phyloP scores from a whole-genome alignment of 1,284 basidiomycete species.

The Puccinia sorghi region DNA sequence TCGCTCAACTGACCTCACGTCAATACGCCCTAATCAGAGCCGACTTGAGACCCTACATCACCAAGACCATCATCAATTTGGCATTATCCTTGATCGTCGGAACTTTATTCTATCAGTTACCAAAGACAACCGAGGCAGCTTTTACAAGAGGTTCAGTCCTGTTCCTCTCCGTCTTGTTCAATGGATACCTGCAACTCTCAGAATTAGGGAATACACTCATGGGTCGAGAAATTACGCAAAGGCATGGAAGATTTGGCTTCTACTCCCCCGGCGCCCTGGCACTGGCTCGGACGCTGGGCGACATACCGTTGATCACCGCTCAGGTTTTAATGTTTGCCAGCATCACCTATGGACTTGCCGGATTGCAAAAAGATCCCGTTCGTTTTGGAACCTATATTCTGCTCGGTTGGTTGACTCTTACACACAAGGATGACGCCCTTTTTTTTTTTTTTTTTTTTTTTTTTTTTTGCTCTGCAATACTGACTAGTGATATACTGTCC shows the following conservation, averaged over 20 bases:
- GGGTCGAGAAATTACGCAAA: constrained; percentile 54
- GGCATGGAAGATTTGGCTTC: constrained; percentile 55
- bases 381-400: constrained; percentile 40
- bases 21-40: constrained; percentile 55
- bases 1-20: constrained; percentile 53
- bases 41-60: constrained; percentile 54
- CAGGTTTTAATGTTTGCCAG: constrained; percentile 55
- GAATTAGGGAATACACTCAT: constrained; percentile 54
- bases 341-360: constrained; percentile 55
- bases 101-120: constrained; percentile 54
- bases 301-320: constrained; percentile 55
- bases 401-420: constrained; percentile 11
- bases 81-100: constrained; percentile 54
- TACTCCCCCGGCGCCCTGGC: constrained; percentile 54
- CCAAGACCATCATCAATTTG: constrained; percentile 55
- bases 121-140: constrained; percentile 51
- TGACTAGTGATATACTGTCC: constrained; percentile 52
- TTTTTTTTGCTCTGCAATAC: constrained; percentile 50
- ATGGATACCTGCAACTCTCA: constrained; percentile 55
- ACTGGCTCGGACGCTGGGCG: constrained; percentile 54
- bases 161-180: constrained; percentile 54
- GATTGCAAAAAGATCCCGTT: constrained; percentile 52
- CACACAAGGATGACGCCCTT: neutral
- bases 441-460: constrained; percentile 38
- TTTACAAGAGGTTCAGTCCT: constrained; percentile 55